phyloP scores from a whole-genome alignment of 495 filamentous ascomycete species.

The Aspergillus asperescens region DNA sequence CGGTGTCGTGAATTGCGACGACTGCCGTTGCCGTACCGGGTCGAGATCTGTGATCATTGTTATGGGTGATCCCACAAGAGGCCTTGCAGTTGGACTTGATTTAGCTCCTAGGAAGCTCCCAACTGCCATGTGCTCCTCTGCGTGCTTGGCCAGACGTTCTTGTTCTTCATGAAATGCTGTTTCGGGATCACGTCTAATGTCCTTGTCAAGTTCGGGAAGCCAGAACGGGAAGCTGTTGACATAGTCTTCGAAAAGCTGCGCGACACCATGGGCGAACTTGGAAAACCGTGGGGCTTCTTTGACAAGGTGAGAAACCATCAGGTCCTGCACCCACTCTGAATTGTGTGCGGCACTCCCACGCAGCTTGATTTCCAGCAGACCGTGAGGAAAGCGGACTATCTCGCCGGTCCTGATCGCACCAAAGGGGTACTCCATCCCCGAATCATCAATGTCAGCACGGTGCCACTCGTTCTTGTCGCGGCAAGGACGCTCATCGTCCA shows the following conservation, averaged over 20 bases:
- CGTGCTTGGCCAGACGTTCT: constrained; percentile 67
- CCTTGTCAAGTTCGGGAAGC: constrained; percentile 81
- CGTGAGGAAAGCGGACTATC: constrained; percentile 85
- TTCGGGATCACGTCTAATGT: constrained; percentile 89
- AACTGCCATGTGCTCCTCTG: constrained; percentile 81
- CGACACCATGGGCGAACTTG: constrained; percentile 93
- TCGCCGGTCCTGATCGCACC: constrained; percentile 79
- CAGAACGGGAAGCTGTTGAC: constrained; percentile 97
- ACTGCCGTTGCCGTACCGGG: constrained; percentile 18
- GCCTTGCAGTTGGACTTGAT: constrained; percentile 41
- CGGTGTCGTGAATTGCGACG: constrained; percentile 22
- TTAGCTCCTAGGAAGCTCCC: constrained; percentile 68
- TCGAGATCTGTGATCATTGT: constrained; percentile 23
- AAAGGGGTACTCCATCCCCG: constrained; percentile 81
- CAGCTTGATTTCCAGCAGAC: constrained; percentile 88
- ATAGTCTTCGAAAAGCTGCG: constrained; percentile 86
- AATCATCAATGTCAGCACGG: constrained; percentile 78
- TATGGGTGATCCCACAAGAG: constrained; percentile 55
- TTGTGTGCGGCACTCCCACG: constrained; percentile 62
- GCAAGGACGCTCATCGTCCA: constrained; percentile 80
- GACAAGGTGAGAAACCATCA: constrained; percentile 88
- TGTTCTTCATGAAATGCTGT: constrained; percentile 89
- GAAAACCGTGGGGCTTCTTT: constrained; percentile 86
- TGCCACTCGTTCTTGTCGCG: constrained; percentile 88
- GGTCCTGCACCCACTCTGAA: constrained; percentile 80